A percentile compares a stretch with the other conserved stretches of the same genome.
Evolutionary conservation across 306 rosid species (phyloP).

Genomic region (Astragalus glycyphyllos): DNA sequence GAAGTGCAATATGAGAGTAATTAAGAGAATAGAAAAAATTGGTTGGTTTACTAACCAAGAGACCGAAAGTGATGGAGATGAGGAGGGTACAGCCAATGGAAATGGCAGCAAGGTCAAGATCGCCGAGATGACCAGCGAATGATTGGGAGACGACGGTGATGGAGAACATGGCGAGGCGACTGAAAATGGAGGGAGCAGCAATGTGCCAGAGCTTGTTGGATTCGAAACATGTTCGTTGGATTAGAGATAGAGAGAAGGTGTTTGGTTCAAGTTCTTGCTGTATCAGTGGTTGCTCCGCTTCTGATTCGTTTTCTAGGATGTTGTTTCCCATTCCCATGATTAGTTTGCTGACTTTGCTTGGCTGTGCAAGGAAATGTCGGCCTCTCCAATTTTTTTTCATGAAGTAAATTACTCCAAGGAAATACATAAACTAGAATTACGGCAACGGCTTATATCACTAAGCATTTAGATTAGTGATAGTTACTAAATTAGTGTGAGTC

Average conservation of each 20-base stretch:
- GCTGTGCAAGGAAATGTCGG: too few species aligned
- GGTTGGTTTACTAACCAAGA: constrained; percentile 44
- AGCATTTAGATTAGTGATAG: too few species aligned
- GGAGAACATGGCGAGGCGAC: constrained; percentile 80
- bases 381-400: too few species aligned
- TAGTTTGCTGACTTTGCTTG: too few species aligned
- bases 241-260: constrained; percentile 27
- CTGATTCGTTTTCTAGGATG: not conserved
- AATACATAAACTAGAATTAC: too few species aligned
- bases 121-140: constrained; percentile 72
- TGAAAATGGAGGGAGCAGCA: constrained; percentile 75
- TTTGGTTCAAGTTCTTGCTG: constrained; percentile 3
- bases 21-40: too few species aligned
- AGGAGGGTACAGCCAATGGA: constrained; percentile 70
- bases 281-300: constrained; percentile 40
- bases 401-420: too few species aligned
- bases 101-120: constrained; percentile 70
- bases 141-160: constrained; percentile 69
- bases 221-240: constrained; percentile 53
- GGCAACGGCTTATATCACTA: too few species aligned
- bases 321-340: not conserved
- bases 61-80: constrained; percentile 66
- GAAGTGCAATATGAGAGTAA: too few species aligned
- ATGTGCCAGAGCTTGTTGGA: constrained; percentile 65
- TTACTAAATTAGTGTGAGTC: too few species aligned